Evolutionary conservation across 2,329 filamentous ascomycete species (phyloP).

Genomic region (Mycosphaerella sp.): DNA sequence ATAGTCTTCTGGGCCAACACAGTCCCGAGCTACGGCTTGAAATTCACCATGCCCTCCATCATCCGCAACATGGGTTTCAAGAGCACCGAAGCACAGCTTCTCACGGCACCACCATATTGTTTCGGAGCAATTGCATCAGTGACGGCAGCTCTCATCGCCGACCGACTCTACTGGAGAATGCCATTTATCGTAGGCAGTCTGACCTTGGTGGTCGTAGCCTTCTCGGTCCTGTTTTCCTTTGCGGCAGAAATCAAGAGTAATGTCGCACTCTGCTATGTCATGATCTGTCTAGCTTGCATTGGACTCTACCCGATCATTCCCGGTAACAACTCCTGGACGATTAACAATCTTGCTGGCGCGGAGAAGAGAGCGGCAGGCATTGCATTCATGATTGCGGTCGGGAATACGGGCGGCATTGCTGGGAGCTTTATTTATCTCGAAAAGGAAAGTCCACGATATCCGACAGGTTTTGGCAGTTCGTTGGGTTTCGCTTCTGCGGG

Average conservation of each 20-base stretch:
- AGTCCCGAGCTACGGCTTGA: slow-evolving; percentile 33
- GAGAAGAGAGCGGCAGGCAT: slow-evolving; percentile 38
- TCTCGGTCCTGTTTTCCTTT: slow-evolving; percentile 28
- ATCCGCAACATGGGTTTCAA: slow-evolving; percentile 25
- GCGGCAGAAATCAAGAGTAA: slow-evolving; percentile 14
- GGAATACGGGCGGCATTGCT: slow-evolving; percentile 24
- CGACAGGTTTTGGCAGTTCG: slow-evolving; percentile 35
- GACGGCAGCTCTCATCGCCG: slow-evolving; percentile 28
- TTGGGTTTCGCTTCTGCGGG: slow-evolving; percentile 27
- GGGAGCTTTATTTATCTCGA: slow-evolving; percentile 33
- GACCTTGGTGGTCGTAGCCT: slow-evolving; percentile 26
- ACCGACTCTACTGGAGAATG: slow-evolving; percentile 31
- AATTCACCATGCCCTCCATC: slow-evolving; percentile 47
- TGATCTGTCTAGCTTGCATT: slow-evolving; percentile 28
- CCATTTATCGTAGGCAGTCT: slow-evolving; percentile 30
- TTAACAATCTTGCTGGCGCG: slow-evolving; percentile 32
- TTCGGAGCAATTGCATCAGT: slow-evolving; percentile 32
- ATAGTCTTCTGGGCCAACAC: slow-evolving; percentile 25
- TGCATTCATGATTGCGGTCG: slow-evolving; percentile 37
- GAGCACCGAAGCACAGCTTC: slow-evolving; percentile 23
- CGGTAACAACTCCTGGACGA: slow-evolving; percentile 29
- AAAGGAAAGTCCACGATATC: slow-evolving; percentile 34
- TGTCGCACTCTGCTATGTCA: slow-evolving; percentile 25
- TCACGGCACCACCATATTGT: slow-evolving; percentile 29
- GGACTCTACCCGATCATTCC: slow-evolving; percentile 32